These are phyloP conservation scores for Tetratostichococcus sp. DNA, from an alignment of 139 green algal species.

Conservation along the genomic window DNA sequence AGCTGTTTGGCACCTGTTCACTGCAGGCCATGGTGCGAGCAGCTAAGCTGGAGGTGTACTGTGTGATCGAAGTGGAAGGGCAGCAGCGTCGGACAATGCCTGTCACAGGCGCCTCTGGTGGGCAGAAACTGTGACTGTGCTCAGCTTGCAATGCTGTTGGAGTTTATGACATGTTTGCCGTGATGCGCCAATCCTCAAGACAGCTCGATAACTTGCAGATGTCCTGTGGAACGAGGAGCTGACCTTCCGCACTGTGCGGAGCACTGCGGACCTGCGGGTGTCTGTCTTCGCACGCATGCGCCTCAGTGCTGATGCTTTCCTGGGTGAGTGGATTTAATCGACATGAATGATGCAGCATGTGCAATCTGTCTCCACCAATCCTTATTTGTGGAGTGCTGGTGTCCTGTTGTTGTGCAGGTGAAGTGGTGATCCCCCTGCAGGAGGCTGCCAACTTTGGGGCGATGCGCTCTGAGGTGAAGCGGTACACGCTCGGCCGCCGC, in stretches of 20 bases:
- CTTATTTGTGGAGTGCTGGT: no score
- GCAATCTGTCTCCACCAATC: no score
- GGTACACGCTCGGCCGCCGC: slow-evolving; percentile 29
- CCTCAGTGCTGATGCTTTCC: slow-evolving; percentile 26
- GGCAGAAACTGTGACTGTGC: neutral
- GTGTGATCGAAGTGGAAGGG: slow-evolving; percentile 21
- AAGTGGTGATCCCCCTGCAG: slow-evolving; percentile 35
- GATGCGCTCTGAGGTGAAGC: slow-evolving; percentile 4
- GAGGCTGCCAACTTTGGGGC: slow-evolving; percentile 19
- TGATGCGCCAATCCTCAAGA: no score
- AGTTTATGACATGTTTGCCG: no score
- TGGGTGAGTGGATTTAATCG: no score
- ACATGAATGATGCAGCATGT: no score
- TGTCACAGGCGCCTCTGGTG: neutral
- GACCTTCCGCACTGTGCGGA: slow-evolving; percentile 33
- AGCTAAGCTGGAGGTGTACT: slow-evolving; percentile 14
- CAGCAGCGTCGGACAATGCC: slow-evolving; percentile 13
- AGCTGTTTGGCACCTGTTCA: no score
- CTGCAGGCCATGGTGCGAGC: neutral
- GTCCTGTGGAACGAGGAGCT: slow-evolving; percentile 36
- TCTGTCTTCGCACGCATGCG: slow-evolving; percentile 19
- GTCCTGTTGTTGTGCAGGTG: slow-evolving; percentile 1
- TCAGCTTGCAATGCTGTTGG: neutral
- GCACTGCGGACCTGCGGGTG: slow-evolving; percentile 31
- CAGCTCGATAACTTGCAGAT: neutral